A percentile compares a stretch with the other conserved stretches of the same genome.
These are phyloP conservation scores for Hyphopichia khmerensis DNA, from an alignment of 1,139 yeast species.

Conservation along the genomic window DNA sequence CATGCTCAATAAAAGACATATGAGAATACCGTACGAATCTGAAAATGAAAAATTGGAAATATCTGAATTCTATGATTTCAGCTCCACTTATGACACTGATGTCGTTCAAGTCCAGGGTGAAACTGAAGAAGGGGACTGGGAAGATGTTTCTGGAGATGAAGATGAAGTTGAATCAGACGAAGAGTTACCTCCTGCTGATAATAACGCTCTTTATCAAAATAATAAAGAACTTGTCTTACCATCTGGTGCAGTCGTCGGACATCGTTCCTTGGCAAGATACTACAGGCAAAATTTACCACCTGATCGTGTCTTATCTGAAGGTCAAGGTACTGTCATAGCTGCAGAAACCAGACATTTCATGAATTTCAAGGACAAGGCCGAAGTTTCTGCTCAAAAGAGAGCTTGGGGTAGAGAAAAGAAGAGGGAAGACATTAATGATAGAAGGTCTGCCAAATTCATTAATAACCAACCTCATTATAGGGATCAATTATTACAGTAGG, in stretches of 20 bases:
- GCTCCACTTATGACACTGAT: conserved; percentile 54
- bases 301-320: conserved; percentile 71
- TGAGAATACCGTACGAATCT: conserved; percentile 83
- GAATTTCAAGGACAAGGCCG: conserved; percentile 49
- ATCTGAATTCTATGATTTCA: conserved; percentile 84
- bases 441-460: conserved; percentile 76
- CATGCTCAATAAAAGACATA: conserved; percentile 81
- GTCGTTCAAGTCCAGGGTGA: conserved; percentile 25
- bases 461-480: conserved; percentile 91
- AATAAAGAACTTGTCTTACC: conserved; percentile 85
- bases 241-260: conserved; percentile 85
- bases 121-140: conserved; percentile 38
- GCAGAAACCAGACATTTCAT: conserved; percentile 83
- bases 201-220: conserved; percentile 42
- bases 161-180: conserved; percentile 41
- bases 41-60: conserved; percentile 79
- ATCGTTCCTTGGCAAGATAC: conserved; percentile 82
- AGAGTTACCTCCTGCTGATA: conserved; percentile 38
- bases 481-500: conserved; percentile 82
- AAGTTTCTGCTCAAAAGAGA: conserved; percentile 64
- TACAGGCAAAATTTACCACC: conserved; percentile 81
- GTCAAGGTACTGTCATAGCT: conserved; percentile 91
- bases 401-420: conserved; percentile 72
- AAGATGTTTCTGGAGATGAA: conserved; percentile 48
- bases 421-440: conserved; percentile 67